Base-by-base conservation (phyloP, 2,329 filamentous ascomycete species). In the Pseudocercospora fuligena region DNA sequence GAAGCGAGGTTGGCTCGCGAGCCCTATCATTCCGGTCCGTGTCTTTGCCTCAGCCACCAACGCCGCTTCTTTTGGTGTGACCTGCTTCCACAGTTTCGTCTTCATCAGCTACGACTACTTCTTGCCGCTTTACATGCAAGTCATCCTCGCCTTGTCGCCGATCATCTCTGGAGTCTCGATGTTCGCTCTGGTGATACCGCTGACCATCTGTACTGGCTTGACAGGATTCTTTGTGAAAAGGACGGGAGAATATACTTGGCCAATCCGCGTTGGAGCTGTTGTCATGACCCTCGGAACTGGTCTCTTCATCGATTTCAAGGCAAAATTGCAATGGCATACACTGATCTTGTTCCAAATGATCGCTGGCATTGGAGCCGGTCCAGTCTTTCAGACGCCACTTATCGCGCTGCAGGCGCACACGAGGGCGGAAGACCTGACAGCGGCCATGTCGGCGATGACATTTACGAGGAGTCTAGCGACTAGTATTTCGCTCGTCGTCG, bases 71-170 rank as follows among this genome's bases (percentile, higher is more conserved):
- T 82, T 90, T 14, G 72, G 79, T 1, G 80, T 85, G 1, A 77
- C 77, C 1, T 83, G 83, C 72, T 77, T 80, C 12, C 83, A 86
- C 70, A 80, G 80, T 19, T 83, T 84, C 68, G 83, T 79, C 33
- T 90, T 90, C 77, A 89, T 91, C 53, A 86, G 85, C 0, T 84
- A 83, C 1, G 86, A 88, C 61, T 93, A 92, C 78, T 93, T 91
- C 72, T 81, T 93, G 25, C 91, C 91, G 0, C 82, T 93, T 0
- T 93, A 89, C 78, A 89, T 92, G 64, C 91, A 94, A 75, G 85
- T 88, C 3, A 89, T 89, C 0, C 83, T 89, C 1, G 84, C 84
- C 57, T 86, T 86, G 1, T 83, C 84, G 0, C 88, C 89, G 0
- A 79, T 90, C 47, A 80, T 82, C 23, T 90, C 88, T 0, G 84